Evolutionary conservation across 1,284 basidiomycete genomes (phyloP), one percentile per base, ranked within the genome.

Genomic region (Fomitopsis betulina): DNA sequence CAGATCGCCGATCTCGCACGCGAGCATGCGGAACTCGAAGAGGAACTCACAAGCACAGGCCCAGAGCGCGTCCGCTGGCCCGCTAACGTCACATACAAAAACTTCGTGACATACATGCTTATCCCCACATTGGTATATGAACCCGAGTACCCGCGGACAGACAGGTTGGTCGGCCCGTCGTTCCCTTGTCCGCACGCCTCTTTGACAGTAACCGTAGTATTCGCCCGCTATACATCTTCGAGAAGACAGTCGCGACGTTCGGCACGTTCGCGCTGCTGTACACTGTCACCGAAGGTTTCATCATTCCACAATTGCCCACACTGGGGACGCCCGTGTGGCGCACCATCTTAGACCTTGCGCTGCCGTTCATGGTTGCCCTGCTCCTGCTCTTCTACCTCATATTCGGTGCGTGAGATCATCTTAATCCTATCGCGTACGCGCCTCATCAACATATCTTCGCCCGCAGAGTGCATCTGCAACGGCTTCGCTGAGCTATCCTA

Each of bases 91-190:
- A 89, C 87, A 0, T 83, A 86, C 67, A 83, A 80, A 68, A 92
- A 96, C 73, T 99, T 97, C 70, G 83, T 85, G 50, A 85, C 92
- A 56, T 99, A 96, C 73, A 85, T 94, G 72, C 76, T 96, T 53
- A 88, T 95, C 50, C 96, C 97, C 10, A 94, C 94, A 0, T 80
- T 99, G 51, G 94, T 98, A 5, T 99, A 99, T 70, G 93, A 98
- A 70, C 80, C 99, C 53, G 95, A 97, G 71, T 99, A 97, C 71
- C 96, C 96, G 5, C 78, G 96, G 43, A 97, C 94, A 1, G 85
- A 91, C 27, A 77, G 79, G 90, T 92, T 67, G 56, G 82, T 70
- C 2, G 55, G 19, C 43, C 42, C 17, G 17, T 25, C 37, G 56
- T n/a, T 4, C 17, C 21, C 32, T 27, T 7, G 8, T 6, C 19